Evolutionary conservation across 2,329 filamentous ascomycete genomes (phyloP), one percentile per base, ranked within the genome.

Genomic region (Colletotrichum lini): DNA sequence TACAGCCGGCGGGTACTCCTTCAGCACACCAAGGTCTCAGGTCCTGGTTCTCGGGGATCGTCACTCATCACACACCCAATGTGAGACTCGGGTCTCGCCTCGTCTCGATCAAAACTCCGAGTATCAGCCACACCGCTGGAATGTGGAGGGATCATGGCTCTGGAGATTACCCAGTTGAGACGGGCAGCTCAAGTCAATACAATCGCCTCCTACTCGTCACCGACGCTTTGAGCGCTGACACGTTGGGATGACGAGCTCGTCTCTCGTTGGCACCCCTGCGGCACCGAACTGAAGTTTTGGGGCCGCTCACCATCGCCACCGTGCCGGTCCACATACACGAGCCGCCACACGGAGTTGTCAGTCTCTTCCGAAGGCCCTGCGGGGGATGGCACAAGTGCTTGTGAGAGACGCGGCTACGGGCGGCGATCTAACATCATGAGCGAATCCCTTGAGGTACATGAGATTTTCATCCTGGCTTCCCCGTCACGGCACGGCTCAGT

Each of bases 61-160:
- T 44, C 35, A 35, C n/a, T 35, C 42, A 42, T 18, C 15, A 42
- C 12, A 16, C 16, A 44, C 16, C 30, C 59, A 23, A 52, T 62
- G n/a, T 53, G n/a, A 26, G 40, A 30, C 40, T 47, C 23, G 49
- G 38, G 50, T 45, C 50, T 64, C 40, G 50, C 40, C 61, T 64
- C 30, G 50, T 47, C 38, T 64, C 18, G 61, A 45, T 42, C 40
- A 35, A 44, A 54, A 23, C 26, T 44, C 23, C 21, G 49, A n/a
- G 21, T 42, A 35, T 30, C 38, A 38, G 49, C 61, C 61, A 64
- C 16, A 16, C 47, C 38, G 12, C 16, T 35, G 49, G 60, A 45
- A 63, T 63, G 47, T 42, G 35, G 47, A 47, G 21, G 45, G 58
- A 52, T 40, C 21, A 21, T 5, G 21, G 35, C 12, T 21, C 16